These are phyloP conservation scores for Hymenoscyphus albidus DNA, from an alignment of 2,329 filamentous ascomycete species.

Conservation along the genomic window DNA sequence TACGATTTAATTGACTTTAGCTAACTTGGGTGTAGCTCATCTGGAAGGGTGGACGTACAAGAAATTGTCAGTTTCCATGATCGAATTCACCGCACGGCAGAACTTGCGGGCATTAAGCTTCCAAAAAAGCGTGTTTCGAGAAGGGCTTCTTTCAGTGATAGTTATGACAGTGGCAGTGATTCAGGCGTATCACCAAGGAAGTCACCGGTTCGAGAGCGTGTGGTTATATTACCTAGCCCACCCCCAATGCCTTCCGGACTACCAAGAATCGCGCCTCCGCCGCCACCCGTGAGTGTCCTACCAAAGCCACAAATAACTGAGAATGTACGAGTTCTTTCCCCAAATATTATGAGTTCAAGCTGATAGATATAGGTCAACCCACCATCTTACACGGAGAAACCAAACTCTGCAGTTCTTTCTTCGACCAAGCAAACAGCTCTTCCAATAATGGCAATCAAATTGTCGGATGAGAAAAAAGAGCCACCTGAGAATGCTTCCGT, in stretches of 20 bases:
- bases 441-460: background rate
- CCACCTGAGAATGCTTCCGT: background rate
- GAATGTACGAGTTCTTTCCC: background rate
- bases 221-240: background rate
- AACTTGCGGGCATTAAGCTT: constrained; percentile 18
- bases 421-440: background rate
- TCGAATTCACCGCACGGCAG: constrained; percentile 23
- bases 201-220: background rate
- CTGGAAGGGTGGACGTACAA: constrained; percentile 23
- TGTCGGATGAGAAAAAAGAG: background rate
- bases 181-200: background rate
- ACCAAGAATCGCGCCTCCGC: background rate
- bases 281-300: background rate
- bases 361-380: constrained; percentile 4
- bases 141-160: constrained; percentile 7
- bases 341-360: background rate
- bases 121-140: constrained; percentile 1
- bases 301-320: background rate
- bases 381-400: constrained; percentile 18
- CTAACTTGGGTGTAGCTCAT: constrained; percentile 15
- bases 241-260: background rate
- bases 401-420: background rate
- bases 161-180: constrained; percentile 11
- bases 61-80: constrained; percentile 25
- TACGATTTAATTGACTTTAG: background rate